These are phyloP conservation scores for Ophiocordyceps polyrhachis-furcata DNA, from an alignment of 2,329 filamentous ascomycete species.

Conservation along the genomic window DNA sequence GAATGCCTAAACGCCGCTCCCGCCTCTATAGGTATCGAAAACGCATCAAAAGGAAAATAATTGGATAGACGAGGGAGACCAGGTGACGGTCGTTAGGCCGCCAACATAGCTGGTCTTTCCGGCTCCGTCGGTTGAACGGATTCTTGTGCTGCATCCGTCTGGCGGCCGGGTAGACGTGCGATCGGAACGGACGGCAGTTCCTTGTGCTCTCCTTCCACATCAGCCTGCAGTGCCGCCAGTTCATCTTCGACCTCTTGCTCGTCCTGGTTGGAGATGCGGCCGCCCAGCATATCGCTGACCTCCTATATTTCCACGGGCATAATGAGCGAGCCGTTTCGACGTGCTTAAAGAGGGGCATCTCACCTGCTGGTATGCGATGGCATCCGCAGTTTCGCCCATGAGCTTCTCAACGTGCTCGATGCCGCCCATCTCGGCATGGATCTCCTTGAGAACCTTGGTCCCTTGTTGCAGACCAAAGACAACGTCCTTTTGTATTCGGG, in stretches of 20 bases:
- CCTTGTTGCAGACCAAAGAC: constrained; percentile 84
- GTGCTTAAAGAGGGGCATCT: background rate
- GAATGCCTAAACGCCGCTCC: constrained; percentile 8
- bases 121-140: constrained; percentile 8
- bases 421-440: constrained; percentile 90
- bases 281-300: constrained; percentile 77
- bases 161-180: constrained; percentile 13
- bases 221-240: constrained; percentile 55
- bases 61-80: background rate
- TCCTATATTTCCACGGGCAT: constrained; percentile 35
- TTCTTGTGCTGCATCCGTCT: constrained; percentile 3
- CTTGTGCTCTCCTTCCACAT: constrained; percentile 10
- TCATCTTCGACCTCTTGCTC: constrained; percentile 98
- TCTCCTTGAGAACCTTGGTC: constrained; percentile 73
- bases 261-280: constrained; percentile 79
- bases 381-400: constrained; percentile 82
- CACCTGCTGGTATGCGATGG: constrained; percentile 77
- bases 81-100: constrained; percentile 8
- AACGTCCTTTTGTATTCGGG: constrained; percentile 91
- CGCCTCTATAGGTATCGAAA: constrained; percentile 1
- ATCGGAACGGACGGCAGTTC: constrained; percentile 14
- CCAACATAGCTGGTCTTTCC: constrained; percentile 22
- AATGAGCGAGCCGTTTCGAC: background rate
- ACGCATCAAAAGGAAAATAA: background rate
- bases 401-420: constrained; percentile 87